A percentile compares a stretch with the other conserved stretches of the same genome.
Evolutionary conservation across 495 filamentous ascomycete genomes (phyloP).

Genomic region (Lasiosphaeria miniovina): DNA sequence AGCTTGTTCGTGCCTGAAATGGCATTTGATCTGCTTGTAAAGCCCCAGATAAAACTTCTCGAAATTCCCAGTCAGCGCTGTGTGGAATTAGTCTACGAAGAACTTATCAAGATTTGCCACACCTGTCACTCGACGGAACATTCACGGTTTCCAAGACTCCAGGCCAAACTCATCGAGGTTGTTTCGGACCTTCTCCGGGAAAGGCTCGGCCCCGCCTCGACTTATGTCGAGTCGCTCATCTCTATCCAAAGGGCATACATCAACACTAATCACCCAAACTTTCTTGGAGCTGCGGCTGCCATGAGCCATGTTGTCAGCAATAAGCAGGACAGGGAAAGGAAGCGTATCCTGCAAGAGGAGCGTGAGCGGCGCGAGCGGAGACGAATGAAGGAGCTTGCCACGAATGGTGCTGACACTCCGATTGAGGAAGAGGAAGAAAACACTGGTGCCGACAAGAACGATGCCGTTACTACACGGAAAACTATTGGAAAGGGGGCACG

Average conservation of each 20-base stretch:
- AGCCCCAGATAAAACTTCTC: conserved; percentile 95
- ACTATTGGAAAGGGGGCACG: conserved; percentile 55
- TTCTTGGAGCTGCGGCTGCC: conserved; percentile 93
- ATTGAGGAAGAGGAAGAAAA: conserved; percentile 73
- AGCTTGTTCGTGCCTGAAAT: conserved; percentile 96
- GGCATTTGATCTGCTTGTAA: conserved; percentile 95
- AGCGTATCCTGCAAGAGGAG: conserved; percentile 74
- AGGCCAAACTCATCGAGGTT: conserved; percentile 96
- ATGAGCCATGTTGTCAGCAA: conserved; percentile 94
- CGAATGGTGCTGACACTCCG: conserved; percentile 69
- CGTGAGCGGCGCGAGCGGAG: conserved; percentile 78
- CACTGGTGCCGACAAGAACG: conserved; percentile 55
- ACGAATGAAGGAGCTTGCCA: conserved; percentile 73
- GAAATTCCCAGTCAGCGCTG: conserved; percentile 95
- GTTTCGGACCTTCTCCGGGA: conserved; percentile 95
- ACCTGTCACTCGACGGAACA: conserved; percentile 96
- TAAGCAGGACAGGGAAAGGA: conserved; percentile 90
- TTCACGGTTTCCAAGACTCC: conserved; percentile 84
- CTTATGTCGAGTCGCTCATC: conserved; percentile 93
- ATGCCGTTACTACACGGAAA: conserved; percentile 42
- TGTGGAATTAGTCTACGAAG: conserved; percentile 97
- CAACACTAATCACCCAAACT: conserved; percentile 99
- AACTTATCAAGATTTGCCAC: conserved; percentile 98
- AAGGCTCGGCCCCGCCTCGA: conserved; percentile 79
- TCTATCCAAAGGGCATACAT: conserved; percentile 98